Evolutionary conservation across 2,329 filamentous ascomycete species (phyloP), one percentile per base, ranked within the genome.

Genomic region (Alternaria alternata): DNA sequence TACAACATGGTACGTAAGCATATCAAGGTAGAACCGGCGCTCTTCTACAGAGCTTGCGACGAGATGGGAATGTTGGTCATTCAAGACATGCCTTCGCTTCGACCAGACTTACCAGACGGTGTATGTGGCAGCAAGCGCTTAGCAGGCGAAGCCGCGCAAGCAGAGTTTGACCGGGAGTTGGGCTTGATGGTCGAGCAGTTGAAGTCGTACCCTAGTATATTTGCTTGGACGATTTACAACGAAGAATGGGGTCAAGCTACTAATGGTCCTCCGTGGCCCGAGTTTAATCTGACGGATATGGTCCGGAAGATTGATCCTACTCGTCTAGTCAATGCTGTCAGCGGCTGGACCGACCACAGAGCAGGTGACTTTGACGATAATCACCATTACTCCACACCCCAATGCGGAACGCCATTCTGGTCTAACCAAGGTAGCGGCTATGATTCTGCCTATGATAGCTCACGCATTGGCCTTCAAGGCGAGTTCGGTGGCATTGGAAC

Each of bases 1-100:
- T 89, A 90, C 75, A 92, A 92, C 74, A 88, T 88, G 83, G 72
- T 91, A 9, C 86, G 90, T 36, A 92, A 92, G 72, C 89, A 92
- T 67, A 89, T 90, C 79, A 91, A 91, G 76, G 81, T 91, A 7
- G 89, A 91, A 66, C 83, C 86, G 0, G 87, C 88, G 12, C 74
- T 91, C 7, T 92, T 88, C 73, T 91, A 91, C 71, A 83, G 85
- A 18, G 88, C 89, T 5, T 89, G 87, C 58, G 89, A 92, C 51
- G 81, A 87, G 61, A 75, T 91, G 2, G 89, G 89, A 1, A 74
- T 91, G 16, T 74, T 91, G 26, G 83, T 92, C 6, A 87, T 91
- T 47, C 89, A 91, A 71, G 90, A 92, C 62, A 92, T 92, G 89
- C 89, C 89, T 0, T 84, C 88, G 3, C 76, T 91, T 1, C 62